Evolutionary conservation across 495 filamentous ascomycete genomes (phyloP).

Genomic region (Letharia columbiana): DNA sequence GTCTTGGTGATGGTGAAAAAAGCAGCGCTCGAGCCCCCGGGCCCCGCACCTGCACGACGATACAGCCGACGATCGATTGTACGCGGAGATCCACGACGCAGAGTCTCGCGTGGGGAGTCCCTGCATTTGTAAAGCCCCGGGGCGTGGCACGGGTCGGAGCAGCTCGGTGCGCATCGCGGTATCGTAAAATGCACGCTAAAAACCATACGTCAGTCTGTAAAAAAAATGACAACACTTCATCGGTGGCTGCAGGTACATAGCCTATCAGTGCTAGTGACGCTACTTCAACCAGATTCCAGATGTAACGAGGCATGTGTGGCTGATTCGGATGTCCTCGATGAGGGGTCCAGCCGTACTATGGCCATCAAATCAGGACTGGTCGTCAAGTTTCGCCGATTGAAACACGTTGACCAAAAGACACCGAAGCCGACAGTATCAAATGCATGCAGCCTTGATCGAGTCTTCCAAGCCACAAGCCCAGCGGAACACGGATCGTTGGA

Average conservation of each 20-base stretch:
- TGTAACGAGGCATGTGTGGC: neutral
- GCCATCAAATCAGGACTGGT: neutral
- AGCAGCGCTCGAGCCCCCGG: no score
- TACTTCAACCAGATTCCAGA: neutral
- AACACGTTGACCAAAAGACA: neutral
- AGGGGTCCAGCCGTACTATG: neutral
- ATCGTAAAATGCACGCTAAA: neutral
- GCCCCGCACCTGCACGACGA: no score
- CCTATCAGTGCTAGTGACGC: neutral
- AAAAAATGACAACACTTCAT: neutral
- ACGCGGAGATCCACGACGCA: neutral
- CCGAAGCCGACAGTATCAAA: neutral
- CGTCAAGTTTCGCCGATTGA: neutral
- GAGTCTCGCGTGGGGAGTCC: neutral
- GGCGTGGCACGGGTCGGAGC: neutral
- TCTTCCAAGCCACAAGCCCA: neutral
- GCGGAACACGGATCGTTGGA: neutral
- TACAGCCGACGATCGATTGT: slow-evolving; percentile 8
- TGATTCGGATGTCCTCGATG: neutral
- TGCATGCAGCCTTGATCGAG: neutral
- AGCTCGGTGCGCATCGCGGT: neutral
- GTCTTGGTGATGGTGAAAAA: no score
- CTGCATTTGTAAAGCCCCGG: neutral
- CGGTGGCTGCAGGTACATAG: neutral
- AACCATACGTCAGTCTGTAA: neutral